Evolutionary conservation across 768 basidiomycete genomes (phyloP).

Genomic region (Hypholoma fasciculare): DNA sequence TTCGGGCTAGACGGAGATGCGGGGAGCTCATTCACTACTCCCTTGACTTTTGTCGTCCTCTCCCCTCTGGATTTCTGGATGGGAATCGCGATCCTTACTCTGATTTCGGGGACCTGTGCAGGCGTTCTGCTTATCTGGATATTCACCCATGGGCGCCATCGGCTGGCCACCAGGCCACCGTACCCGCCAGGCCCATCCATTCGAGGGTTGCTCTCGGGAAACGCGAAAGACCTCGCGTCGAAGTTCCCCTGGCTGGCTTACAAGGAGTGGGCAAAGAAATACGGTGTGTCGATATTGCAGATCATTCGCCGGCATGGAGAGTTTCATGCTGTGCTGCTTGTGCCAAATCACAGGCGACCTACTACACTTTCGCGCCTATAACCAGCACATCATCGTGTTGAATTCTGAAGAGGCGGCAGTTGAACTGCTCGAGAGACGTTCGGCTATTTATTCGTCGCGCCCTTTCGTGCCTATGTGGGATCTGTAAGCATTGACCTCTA

Average conservation of each 20-base stretch:
- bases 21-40: too few species aligned
- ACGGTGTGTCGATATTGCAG: not conserved
- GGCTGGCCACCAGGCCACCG: not conserved
- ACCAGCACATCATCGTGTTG: not conserved
- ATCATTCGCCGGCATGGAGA: not conserved
- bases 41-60: too few species aligned
- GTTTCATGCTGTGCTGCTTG: not conserved
- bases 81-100: too few species aligned
- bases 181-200: not conserved
- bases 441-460: not conserved
- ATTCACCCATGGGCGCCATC: too few species aligned
- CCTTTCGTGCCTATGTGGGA: not conserved
- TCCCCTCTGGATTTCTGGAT: too few species aligned
- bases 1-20: too few species aligned
- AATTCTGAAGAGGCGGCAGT: not conserved
- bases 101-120: too few species aligned
- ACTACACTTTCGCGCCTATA: not conserved
- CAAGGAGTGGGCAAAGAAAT: not conserved
- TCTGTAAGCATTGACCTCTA: not conserved
- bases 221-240: not conserved
- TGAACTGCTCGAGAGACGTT: constrained; percentile 1
- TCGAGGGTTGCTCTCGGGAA: not conserved
- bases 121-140: too few species aligned
- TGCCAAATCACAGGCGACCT: not conserved
- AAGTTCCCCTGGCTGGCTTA: not conserved